These are phyloP conservation scores for Mollisia scopiformis DNA, from an alignment of 2,329 filamentous ascomycete genomes.

Conservation along the genomic window DNA sequence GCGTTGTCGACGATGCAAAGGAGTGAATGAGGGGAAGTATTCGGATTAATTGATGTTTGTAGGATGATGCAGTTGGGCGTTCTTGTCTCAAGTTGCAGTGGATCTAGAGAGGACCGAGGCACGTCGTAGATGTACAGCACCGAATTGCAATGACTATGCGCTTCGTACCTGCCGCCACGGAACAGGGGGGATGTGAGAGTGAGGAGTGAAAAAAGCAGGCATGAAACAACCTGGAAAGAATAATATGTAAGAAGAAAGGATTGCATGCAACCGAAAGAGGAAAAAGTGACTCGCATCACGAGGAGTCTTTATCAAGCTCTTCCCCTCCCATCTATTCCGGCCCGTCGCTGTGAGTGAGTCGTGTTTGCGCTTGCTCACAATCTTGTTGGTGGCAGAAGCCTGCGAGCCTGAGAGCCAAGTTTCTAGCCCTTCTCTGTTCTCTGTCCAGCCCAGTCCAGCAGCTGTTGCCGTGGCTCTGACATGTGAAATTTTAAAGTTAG, in stretches of 20 bases:
- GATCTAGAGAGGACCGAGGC: not conserved
- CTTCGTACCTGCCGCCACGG: not conserved
- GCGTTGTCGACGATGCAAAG: not conserved
- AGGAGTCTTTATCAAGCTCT: not conserved
- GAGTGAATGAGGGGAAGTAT: not conserved
- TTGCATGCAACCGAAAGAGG: not conserved
- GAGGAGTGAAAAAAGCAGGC: not conserved
- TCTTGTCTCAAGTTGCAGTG: not conserved
- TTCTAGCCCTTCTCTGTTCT: not conserved
- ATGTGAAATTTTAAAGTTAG: constrained; percentile 17
- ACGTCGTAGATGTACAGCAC: not conserved
- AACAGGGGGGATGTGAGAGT: not conserved
- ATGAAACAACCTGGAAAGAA: not conserved
- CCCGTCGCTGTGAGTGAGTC: not conserved
- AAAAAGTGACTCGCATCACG: constrained; percentile 1
- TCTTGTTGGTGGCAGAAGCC: too few species aligned
- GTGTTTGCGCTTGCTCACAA: not conserved
- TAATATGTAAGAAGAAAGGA: too few species aligned
- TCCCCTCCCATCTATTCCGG: not conserved
- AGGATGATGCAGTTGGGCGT: not conserved
- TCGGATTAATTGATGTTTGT: not conserved
- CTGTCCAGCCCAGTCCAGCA: too few species aligned
- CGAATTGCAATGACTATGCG: not conserved
- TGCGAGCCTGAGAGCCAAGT: not conserved
- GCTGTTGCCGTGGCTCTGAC: constrained; percentile 1